A percentile compares a stretch with the other conserved stretches of the same genome.
These are phyloP conservation scores for Herpetomonas samuelpessoai DNA, from an alignment of 208 protist species.

Conservation along the genomic window DNA sequence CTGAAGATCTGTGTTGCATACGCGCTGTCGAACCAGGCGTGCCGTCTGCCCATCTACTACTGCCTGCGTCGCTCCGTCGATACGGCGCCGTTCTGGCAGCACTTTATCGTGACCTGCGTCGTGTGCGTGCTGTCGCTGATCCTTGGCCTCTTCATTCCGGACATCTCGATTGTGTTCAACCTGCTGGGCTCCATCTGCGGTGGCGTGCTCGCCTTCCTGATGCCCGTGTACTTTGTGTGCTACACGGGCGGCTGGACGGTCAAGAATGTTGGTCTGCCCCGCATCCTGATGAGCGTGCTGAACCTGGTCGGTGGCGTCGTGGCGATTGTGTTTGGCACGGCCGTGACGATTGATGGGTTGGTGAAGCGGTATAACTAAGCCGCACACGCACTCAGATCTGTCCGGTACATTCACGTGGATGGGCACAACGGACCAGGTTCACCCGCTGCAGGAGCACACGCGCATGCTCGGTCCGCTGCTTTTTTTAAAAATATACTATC, in stretches of 20 bases:
- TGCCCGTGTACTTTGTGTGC: conserved; percentile 33
- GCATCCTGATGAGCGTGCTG: conserved; percentile 20
- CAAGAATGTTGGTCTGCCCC: conserved; percentile 12
- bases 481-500: conserved; percentile 9
- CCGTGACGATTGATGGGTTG: conserved; percentile 25
- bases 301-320: conserved; percentile 25
- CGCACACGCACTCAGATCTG: no score
- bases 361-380: conserved; percentile 13
- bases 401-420: no score
- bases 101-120: conserved; percentile 33
- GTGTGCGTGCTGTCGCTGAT: conserved; percentile 37
- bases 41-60: conserved; percentile 60
- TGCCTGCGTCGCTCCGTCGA: conserved; percentile 48
- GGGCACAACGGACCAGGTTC: no score
- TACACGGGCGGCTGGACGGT: conserved; percentile 21
- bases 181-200: conserved; percentile 35
- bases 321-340: conserved; percentile 37
- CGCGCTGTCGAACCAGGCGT: conserved; percentile 56
- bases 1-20: conserved; percentile 64
- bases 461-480: conserved; percentile 4
- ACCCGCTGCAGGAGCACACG: no score
- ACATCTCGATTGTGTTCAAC: conserved; percentile 64
- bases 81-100: conserved; percentile 65
- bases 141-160: conserved; percentile 66
- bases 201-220: conserved; percentile 43